Evolutionary conservation across 306 rosid genomes (phyloP).

Genomic region (Sesbania bispinosa): DNA sequence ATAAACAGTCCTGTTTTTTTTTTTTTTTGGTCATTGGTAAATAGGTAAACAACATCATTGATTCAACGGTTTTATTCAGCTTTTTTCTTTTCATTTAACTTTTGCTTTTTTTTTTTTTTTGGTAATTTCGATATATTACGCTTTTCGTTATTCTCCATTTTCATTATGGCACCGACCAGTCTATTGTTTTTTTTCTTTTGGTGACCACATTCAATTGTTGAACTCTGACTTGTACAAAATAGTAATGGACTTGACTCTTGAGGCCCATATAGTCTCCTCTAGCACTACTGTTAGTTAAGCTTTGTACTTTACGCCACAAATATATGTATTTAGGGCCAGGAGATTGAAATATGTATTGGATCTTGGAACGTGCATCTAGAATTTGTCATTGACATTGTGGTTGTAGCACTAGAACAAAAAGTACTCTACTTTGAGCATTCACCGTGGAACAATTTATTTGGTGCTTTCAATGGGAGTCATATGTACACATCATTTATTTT

Average conservation of each 20-base stretch:
- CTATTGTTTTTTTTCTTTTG: not conserved
- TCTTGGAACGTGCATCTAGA: not conserved
- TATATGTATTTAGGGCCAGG: not conserved
- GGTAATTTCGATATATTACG: too few relatives aligned
- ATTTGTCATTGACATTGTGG: not conserved
- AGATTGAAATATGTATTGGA: not conserved
- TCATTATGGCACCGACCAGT: not conserved
- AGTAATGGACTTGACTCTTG: slow-evolving; percentile 18
- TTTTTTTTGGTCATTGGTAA: too few relatives aligned
- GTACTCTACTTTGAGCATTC: too few relatives aligned
- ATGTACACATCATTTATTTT: too few relatives aligned
- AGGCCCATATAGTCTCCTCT: not conserved
- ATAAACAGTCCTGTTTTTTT: too few relatives aligned
- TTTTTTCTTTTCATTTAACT: too few relatives aligned
- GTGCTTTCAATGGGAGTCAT: too few relatives aligned
- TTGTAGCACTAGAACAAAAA: not conserved
- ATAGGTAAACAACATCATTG: too few relatives aligned
- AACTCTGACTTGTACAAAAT: not conserved
- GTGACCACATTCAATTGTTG: not conserved
- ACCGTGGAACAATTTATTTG: too few relatives aligned
- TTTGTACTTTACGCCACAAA: too few relatives aligned
- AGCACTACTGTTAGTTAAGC: not conserved
- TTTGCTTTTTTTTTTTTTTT: too few relatives aligned
- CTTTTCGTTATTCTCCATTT: not conserved
- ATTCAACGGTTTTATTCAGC: too few relatives aligned